These are phyloP conservation scores for Limnanthes douglasii DNA, from an alignment of 345 rosid genomes.

Conservation along the genomic window DNA sequence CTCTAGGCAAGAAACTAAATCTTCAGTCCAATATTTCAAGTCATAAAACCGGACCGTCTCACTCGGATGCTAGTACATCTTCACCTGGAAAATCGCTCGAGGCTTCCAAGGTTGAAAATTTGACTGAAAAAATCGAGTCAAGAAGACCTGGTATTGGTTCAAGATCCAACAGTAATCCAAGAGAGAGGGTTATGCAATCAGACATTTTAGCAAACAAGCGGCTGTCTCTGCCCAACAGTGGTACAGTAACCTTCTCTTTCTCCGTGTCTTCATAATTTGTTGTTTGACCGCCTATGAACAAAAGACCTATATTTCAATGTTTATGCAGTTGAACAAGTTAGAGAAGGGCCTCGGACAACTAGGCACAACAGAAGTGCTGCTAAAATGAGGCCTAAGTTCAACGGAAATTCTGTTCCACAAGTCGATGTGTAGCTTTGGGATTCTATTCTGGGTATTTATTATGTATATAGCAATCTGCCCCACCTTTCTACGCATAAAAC, in stretches of 20 bases:
- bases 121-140: conserved; percentile 35
- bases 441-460: background rate
- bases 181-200: conserved; percentile 44
- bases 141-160: conserved; percentile 24
- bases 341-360: conserved; percentile 17
- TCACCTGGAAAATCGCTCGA: conserved; percentile 47
- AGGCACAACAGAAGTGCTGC: conserved; percentile 19
- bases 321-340: too few relatives aligned
- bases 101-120: conserved; percentile 29
- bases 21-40: conserved; percentile 22
- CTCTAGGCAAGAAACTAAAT: conserved; percentile 35
- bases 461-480: too few relatives aligned
- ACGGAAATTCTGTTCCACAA: conserved; percentile 15
- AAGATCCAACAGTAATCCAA: conserved; percentile 86
- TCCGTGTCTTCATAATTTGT: conserved; percentile 4
- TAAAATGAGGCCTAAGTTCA: conserved; percentile 21
- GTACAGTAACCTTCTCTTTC: conserved; percentile 23
- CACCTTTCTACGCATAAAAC: too few relatives aligned
- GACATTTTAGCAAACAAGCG: conserved; percentile 49
- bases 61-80: conserved; percentile 49
- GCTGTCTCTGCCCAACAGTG: conserved; percentile 54
- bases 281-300: too few relatives aligned
- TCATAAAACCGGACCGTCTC: conserved; percentile 59
- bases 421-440: conserved; percentile 9
- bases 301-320: too few relatives aligned